These are phyloP conservation scores for Rhizopogon sp. DNA, from an alignment of 768 basidiomycete genomes.

Conservation along the genomic window DNA sequence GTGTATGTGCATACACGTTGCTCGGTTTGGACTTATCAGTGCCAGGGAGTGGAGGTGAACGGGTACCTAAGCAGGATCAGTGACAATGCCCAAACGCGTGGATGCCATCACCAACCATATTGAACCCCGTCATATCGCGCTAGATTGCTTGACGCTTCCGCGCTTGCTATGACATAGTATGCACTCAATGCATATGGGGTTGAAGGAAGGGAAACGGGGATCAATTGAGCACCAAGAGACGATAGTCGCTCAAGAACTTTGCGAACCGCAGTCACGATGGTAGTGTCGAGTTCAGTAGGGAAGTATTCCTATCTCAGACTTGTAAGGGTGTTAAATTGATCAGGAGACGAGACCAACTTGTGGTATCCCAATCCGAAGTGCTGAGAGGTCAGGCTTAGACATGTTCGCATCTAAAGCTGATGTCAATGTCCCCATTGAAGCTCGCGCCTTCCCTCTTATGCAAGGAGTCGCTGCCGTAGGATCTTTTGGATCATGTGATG, in stretches of 20 bases:
- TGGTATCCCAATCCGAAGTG: slow-evolving; percentile 72
- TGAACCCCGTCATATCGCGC: slow-evolving; percentile 86
- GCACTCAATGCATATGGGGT: slow-evolving; percentile 77
- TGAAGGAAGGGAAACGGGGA: slow-evolving; percentile 69
- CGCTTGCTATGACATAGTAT: slow-evolving; percentile 94
- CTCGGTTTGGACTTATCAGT: slow-evolving; percentile 45
- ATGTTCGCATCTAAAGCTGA: not conserved
- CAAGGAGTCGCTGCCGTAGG: slow-evolving; percentile 59
- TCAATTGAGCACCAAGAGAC: slow-evolving; percentile 56
- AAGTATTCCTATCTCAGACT: slow-evolving; percentile 62
- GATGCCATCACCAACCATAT: slow-evolving; percentile 51
- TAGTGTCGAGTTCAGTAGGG: slow-evolving; percentile 54
- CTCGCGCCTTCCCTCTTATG: slow-evolving; percentile 32
- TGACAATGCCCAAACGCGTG: not conserved
- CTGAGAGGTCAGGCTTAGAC: slow-evolving; percentile 30
- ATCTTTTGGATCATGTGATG: slow-evolving; percentile 58
- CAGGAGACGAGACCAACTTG: slow-evolving; percentile 38
- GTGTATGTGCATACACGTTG: slow-evolving; percentile 57
- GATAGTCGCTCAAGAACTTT: slow-evolving; percentile 36
- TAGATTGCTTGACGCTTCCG: slow-evolving; percentile 90
- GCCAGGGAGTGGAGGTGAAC: slow-evolving; percentile 36
- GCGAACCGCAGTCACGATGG: slow-evolving; percentile 42
- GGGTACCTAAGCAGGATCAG: slow-evolving; percentile 38
- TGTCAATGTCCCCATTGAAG: slow-evolving; percentile 13
- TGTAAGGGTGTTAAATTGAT: not conserved